Evolutionary conservation across 2,329 filamentous ascomycete species (phyloP).

Genomic region (Pseudogymnoascus sp.): DNA sequence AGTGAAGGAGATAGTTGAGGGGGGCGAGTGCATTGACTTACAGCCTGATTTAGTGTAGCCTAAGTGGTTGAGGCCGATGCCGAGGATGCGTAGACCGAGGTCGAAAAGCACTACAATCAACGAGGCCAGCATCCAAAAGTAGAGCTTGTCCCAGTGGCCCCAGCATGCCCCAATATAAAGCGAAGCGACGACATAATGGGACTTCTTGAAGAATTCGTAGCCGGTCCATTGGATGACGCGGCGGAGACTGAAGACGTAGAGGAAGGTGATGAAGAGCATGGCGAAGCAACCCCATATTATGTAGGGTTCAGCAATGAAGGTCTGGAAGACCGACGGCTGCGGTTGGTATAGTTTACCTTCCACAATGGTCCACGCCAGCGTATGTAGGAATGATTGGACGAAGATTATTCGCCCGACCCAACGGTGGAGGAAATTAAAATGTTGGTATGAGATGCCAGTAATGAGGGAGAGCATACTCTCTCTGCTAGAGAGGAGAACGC

Average conservation of each 20-base stretch:
- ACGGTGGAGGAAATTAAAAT: slow-evolving; percentile 69
- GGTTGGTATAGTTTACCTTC: slow-evolving; percentile 62
- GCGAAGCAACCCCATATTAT: slow-evolving; percentile 68
- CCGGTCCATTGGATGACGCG: slow-evolving; percentile 57
- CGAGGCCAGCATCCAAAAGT: slow-evolving; percentile 60
- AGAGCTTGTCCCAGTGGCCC: slow-evolving; percentile 62
- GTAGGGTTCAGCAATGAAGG: slow-evolving; percentile 56
- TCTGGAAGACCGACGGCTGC: slow-evolving; percentile 50
- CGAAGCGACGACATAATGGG: slow-evolving; percentile 64
- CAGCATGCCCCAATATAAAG: slow-evolving; percentile 69
- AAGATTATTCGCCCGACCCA: slow-evolving; percentile 71
- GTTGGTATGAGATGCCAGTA: slow-evolving; percentile 67
- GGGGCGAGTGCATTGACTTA: slow-evolving; percentile 16
- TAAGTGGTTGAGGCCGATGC: slow-evolving; percentile 54
- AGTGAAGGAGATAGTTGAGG: background rate
- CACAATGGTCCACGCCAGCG: slow-evolving; percentile 61
- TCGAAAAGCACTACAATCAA: slow-evolving; percentile 59
- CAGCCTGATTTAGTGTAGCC: slow-evolving; percentile 37
- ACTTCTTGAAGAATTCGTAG: slow-evolving; percentile 70
- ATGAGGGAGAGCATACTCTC: slow-evolving; percentile 62
- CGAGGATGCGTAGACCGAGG: slow-evolving; percentile 47
- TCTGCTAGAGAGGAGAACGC: slow-evolving; percentile 56
- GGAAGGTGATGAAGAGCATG: slow-evolving; percentile 51
- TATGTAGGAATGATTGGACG: slow-evolving; percentile 58
- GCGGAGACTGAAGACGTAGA: slow-evolving; percentile 51